Conservation (phyloP, 768 basidiomycete species). For the Gelatoporia subvermispora region DNA sequence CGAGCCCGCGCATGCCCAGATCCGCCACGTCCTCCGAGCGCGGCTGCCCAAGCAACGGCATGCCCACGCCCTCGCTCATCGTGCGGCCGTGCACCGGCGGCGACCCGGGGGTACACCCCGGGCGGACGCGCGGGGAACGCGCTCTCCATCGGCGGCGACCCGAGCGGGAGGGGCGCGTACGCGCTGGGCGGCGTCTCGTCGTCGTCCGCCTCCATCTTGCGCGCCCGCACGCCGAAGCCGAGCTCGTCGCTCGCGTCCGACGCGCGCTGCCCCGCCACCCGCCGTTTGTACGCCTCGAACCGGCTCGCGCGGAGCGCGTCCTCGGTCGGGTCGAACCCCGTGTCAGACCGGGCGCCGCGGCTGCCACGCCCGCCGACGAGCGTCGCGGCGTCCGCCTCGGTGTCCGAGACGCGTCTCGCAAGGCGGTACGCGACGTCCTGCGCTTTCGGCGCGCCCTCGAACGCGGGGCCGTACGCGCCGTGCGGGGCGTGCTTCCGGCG, state of each 20-base stretch:
- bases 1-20: conserved; percentile 9
- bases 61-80: conserved; percentile 22
- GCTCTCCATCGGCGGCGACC: background rate
- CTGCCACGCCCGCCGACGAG: conserved; percentile 8
- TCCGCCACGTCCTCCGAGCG: conserved; percentile 17
- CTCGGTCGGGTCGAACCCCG: conserved; percentile 25
- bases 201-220: background rate
- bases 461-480: conserved; percentile 11
- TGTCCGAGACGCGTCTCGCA: conserved; percentile 23
- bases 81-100: conserved; percentile 20
- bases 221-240: conserved; percentile 1
- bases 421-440: conserved; percentile 32
- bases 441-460: conserved; percentile 8
- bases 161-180: background rate
- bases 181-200: conserved; percentile 3
- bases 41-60: conserved; percentile 28
- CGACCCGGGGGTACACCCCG: conserved; percentile 1
- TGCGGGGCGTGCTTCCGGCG: conserved; percentile 13
- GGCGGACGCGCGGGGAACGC: conserved; percentile 3
- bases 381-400: conserved; percentile 5
- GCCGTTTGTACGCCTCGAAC: conserved; percentile 32
- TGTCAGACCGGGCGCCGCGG: conserved; percentile 1
- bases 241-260: conserved; percentile 3
- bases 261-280: background rate
- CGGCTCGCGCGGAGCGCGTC: conserved; percentile 37